Evolutionary conservation across 2,329 filamentous ascomycete species (phyloP).

Genomic region (Alternaria atra): DNA sequence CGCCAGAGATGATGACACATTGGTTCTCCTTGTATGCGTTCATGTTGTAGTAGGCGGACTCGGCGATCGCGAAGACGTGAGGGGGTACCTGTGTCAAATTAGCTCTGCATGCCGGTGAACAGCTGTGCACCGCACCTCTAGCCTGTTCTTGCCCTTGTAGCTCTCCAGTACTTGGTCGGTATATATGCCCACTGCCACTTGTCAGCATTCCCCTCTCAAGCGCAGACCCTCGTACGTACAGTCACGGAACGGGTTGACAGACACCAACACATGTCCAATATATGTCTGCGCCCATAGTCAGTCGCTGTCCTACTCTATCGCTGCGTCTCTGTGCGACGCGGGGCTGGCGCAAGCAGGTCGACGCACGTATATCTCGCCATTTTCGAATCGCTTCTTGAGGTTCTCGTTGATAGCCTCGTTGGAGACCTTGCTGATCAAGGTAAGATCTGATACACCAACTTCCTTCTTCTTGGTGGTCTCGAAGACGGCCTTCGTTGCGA

Average conservation of each 20-base stretch:
- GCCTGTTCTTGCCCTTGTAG: constrained; percentile 95
- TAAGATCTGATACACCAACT: constrained; percentile 97
- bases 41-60: constrained; percentile 99
- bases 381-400: constrained; percentile 96
- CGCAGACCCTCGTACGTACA: constrained; percentile 57
- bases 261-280: constrained; percentile 98
- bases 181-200: constrained; percentile 82
- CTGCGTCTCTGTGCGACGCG: constrained; percentile 25
- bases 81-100: constrained; percentile 70
- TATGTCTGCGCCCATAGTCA: constrained; percentile 72
- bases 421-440: constrained; percentile 96
- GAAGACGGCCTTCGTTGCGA: constrained; percentile 94
- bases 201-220: constrained; percentile 48
- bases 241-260: constrained; percentile 97
- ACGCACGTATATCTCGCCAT: constrained; percentile 90
- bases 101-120: constrained; percentile 16
- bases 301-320: constrained; percentile 24
- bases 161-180: constrained; percentile 92
- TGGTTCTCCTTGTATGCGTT: constrained; percentile 99
- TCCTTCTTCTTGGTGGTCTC: constrained; percentile 99
- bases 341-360: constrained; percentile 35
- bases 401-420: constrained; percentile 99
- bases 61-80: constrained; percentile 97
- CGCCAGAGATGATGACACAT: constrained; percentile 98
- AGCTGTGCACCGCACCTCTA: constrained; percentile 65